Evolutionary conservation across 176 grass and related monocot genomes (phyloP).

Genomic region (Carex kokanica): DNA sequence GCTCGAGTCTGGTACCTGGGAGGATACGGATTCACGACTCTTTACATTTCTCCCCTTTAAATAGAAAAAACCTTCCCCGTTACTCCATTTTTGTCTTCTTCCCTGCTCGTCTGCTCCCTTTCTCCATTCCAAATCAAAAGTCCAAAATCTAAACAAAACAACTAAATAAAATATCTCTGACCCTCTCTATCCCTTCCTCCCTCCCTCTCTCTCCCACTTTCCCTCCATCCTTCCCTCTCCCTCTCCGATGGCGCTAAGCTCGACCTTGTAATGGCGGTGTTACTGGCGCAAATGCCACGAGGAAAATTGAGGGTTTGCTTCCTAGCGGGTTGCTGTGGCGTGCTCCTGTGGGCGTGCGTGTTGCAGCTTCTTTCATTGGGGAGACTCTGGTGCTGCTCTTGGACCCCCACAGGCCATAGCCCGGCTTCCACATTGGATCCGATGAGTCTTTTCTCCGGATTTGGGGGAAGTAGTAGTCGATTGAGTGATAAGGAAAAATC

Average conservation of each 20-base stretch:
- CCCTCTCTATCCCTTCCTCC: neutral
- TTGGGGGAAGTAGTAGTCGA: neutral
- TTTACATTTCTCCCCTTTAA: neutral
- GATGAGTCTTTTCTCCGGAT: neutral
- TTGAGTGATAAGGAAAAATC: constrained; percentile 1
- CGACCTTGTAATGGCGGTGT: neutral
- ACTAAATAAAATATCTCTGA: neutral
- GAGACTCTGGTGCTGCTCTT: constrained; percentile 39
- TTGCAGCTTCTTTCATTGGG: constrained; percentile 56
- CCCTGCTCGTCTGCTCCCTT: no score
- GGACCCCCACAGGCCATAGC: constrained; percentile 16
- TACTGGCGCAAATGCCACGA: constrained; percentile 42
- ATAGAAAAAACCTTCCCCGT: neutral
- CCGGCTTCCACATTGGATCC: constrained; percentile 30
- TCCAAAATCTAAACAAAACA: neutral
- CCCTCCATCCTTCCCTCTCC: neutral
- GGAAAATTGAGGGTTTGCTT: constrained; percentile 60
- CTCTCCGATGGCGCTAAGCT: neutral
- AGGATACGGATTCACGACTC: no score
- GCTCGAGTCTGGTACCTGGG: no score
- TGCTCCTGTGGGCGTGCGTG: constrained; percentile 68
- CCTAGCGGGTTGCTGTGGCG: constrained; percentile 47
- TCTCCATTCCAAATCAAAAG: neutral
- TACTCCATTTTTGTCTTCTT: neutral
- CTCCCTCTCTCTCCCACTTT: neutral